Conservation (phyloP, 345 rosid species). For the Pistacia integerrima region DNA sequence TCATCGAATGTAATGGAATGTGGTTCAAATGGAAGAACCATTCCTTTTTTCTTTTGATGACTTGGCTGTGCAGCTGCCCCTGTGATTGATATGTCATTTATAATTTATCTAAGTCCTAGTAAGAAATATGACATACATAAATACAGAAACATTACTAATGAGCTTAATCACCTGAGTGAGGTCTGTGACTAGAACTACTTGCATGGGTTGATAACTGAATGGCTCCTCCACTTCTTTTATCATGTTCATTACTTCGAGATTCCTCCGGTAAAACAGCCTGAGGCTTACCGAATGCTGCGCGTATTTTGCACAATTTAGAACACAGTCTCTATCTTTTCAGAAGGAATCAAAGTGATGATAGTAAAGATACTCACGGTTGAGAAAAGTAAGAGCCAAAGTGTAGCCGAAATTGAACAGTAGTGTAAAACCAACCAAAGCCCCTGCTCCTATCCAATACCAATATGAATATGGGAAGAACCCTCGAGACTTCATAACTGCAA, state of each 20-base stretch:
- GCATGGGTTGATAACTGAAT: slow-evolving; percentile 27
- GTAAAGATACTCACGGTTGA: slow-evolving; percentile 47
- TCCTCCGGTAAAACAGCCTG: slow-evolving; percentile 44
- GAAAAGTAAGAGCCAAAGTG: slow-evolving; percentile 55
- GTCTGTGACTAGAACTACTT: slow-evolving; percentile 19
- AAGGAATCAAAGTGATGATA: slow-evolving; percentile 13
- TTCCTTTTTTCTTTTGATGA: slow-evolving; percentile 49
- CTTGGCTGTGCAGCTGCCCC: slow-evolving; percentile 23
- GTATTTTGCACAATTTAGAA: background rate
- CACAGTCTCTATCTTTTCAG: background rate
- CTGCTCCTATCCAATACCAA: slow-evolving; percentile 78
- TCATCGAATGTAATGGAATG: slow-evolving; percentile 63
- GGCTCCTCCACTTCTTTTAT: slow-evolving; percentile 26
- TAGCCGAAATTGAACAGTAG: slow-evolving; percentile 51
- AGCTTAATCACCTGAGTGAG: slow-evolving; percentile 21
- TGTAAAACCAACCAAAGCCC: slow-evolving; percentile 50
- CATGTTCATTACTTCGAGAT: slow-evolving; percentile 28
- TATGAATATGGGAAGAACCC: slow-evolving; percentile 45
- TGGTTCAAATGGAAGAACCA: slow-evolving; percentile 86
- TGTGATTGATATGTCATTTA: slow-evolving; percentile 8
- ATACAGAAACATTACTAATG: background rate
- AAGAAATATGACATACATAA: background rate
- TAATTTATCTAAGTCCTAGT: background rate
- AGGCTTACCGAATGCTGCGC: slow-evolving; percentile 59
- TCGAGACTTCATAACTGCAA: slow-evolving; percentile 44